These are phyloP conservation scores for Kitagawia praeruptora DNA, from an alignment of 129 eudicot species.

Conservation along the genomic window DNA sequence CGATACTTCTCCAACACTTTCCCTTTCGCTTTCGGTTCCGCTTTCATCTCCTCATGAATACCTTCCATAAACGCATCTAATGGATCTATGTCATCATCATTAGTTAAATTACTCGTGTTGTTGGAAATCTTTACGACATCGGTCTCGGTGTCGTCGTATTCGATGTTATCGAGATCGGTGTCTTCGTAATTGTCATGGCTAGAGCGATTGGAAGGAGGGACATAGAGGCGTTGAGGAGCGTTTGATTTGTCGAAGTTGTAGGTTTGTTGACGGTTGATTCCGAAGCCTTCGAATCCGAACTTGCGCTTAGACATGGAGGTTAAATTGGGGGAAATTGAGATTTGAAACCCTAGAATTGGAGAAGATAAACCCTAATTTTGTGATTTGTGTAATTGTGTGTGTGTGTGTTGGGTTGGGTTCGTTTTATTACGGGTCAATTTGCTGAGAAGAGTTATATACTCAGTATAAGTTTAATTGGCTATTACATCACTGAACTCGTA, in stretches of 20 bases:
- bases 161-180: conserved; percentile 75
- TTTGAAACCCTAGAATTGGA: conserved; percentile 7
- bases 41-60: conserved; percentile 81
- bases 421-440: background rate
- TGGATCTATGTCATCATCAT: conserved; percentile 73
- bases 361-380: conserved; percentile 2
- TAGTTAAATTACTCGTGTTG: background rate
- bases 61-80: conserved; percentile 98
- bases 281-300: conserved; percentile 93
- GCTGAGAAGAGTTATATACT: too few relatives aligned
- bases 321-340: background rate
- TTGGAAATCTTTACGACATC: conserved; percentile 1
- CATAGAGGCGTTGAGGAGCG: conserved; percentile 55
- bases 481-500: too few relatives aligned
- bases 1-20: conserved; percentile 43
- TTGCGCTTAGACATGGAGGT: conserved; percentile 73
- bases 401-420: background rate
- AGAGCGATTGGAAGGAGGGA: conserved; percentile 70
- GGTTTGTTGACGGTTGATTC: conserved; percentile 75
- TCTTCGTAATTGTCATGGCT: conserved; percentile 79
- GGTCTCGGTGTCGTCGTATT: conserved; percentile 45
- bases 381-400: too few relatives aligned
- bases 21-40: conserved; percentile 60
- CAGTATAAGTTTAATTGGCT: too few relatives aligned
- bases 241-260: conserved; percentile 77